Evolutionary conservation across 2,329 filamentous ascomycete species (phyloP).

Genomic region (Botrytis pseudocinerea): DNA sequence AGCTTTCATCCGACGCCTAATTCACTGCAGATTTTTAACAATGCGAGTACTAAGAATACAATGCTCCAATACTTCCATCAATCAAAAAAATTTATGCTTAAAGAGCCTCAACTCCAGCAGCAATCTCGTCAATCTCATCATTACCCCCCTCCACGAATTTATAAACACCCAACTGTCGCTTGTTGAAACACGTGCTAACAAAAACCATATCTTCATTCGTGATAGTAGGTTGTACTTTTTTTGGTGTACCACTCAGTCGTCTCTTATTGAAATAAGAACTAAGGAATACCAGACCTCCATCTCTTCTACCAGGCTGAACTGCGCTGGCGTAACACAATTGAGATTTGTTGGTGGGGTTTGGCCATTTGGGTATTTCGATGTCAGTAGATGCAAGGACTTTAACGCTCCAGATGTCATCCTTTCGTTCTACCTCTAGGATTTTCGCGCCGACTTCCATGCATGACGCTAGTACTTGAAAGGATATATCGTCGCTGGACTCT

Average conservation of each 20-base stretch:
- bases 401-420: slow-evolving; percentile 56
- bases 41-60: background rate
- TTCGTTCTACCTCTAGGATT: slow-evolving; percentile 53
- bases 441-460: slow-evolving; percentile 90
- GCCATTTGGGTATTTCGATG: background rate
- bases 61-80: background rate
- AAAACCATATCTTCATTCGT: slow-evolving; percentile 44
- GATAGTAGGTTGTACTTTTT: background rate
- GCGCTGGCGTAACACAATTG: slow-evolving; percentile 94
- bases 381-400: slow-evolving; percentile 47
- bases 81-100: background rate
- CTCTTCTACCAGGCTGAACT: slow-evolving; percentile 48
- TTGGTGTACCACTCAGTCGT: slow-evolving; percentile 12
- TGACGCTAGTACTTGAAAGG: slow-evolving; percentile 68
- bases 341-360: slow-evolving; percentile 66
- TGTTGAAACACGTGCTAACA: slow-evolving; percentile 77
- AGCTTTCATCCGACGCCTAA: background rate
- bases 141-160: slow-evolving; percentile 34
- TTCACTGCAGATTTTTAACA: background rate
- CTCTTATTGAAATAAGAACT: slow-evolving; percentile 22
- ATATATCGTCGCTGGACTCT: slow-evolving; percentile 27
- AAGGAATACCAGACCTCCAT: slow-evolving; percentile 21
- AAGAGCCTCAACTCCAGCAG: background rate
- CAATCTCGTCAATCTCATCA: slow-evolving; percentile 1
- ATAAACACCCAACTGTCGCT: slow-evolving; percentile 71